Percentiles rank a stretch among this genome's conserved stretches.
These are phyloP conservation scores for Diversispora eburnea DNA, from an alignment of 192 early-diverging fungal species.

Conservation along the genomic window DNA sequence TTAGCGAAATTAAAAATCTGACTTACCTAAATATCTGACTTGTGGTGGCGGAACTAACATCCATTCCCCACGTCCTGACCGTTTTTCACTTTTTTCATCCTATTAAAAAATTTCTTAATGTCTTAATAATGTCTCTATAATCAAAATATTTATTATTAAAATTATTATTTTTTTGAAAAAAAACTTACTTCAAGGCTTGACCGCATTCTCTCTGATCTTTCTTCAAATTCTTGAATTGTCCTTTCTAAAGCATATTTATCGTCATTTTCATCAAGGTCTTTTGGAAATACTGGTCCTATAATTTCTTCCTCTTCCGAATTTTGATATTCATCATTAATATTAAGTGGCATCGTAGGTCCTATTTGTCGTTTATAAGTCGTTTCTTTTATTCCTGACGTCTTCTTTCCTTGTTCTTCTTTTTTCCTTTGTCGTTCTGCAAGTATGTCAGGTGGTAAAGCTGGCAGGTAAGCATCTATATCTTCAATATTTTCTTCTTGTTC, in stretches of 20 bases:
- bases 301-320: slow-evolving; percentile 38
- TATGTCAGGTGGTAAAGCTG: slow-evolving; percentile 35
- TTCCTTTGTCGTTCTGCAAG: slow-evolving; percentile 35
- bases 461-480: slow-evolving; percentile 21
- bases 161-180: not conserved
- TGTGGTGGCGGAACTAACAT: slow-evolving; percentile 54
- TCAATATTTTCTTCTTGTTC: slow-evolving; percentile 26
- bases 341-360: slow-evolving; percentile 34
- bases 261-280: slow-evolving; percentile 1
- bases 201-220: slow-evolving; percentile 42
- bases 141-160: not conserved
- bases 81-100: slow-evolving; percentile 10
- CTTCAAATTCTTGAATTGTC: slow-evolving; percentile 38
- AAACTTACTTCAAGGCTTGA: slow-evolving; percentile 33
- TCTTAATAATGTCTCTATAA: slow-evolving; percentile 3
- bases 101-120: not conserved
- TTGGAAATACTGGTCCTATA: slow-evolving; percentile 40
- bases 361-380: slow-evolving; percentile 27
- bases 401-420: not conserved
- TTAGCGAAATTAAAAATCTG: not conserved
- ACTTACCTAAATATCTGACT: slow-evolving; percentile 40
- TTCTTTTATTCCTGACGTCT: not conserved
- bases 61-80: slow-evolving; percentile 51
- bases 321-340: slow-evolving; percentile 14
- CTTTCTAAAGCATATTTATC: slow-evolving; percentile 25